Percentiles rank a stretch among this genome's conserved stretches.
These are phyloP conservation scores for Ceratobasidium sp. DNA, from an alignment of 1,284 basidiomycete genomes.

Conservation along the genomic window DNA sequence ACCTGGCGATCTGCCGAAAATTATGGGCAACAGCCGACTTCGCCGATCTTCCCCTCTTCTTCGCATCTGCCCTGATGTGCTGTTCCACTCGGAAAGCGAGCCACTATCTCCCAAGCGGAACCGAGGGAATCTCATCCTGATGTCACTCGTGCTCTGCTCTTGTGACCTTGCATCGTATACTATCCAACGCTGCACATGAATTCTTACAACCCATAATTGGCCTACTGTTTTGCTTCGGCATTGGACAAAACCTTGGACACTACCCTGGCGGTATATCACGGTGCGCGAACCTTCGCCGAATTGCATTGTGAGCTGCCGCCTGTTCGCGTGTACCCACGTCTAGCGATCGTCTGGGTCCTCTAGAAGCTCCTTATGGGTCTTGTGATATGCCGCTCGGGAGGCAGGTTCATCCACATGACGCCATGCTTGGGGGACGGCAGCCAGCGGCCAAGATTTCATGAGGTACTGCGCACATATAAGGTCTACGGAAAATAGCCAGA, in stretches of 20 bases:
- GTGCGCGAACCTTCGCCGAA: not conserved
- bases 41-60: constrained; percentile 26
- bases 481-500: no score
- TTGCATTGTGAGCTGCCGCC: not conserved
- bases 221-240: no score
- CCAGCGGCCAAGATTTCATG: no score
- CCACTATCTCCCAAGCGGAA: not conserved
- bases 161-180: not conserved
- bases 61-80: constrained; percentile 7
- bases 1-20: not conserved
- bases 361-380: no score
- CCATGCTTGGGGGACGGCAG: no score
- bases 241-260: no score
- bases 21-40: not conserved
- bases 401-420: no score
- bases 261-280: not conserved
- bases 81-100: constrained; percentile 27
- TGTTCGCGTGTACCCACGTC: not conserved
- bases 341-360: not conserved
- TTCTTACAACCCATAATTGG: no score
- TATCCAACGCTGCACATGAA: not conserved
- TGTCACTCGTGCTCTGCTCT: not conserved
- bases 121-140: not conserved
- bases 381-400: no score
- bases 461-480: no score